These are phyloP conservation scores for Pisolithus sp. DNA, from an alignment of 768 basidiomycete species.

Conservation along the genomic window DNA sequence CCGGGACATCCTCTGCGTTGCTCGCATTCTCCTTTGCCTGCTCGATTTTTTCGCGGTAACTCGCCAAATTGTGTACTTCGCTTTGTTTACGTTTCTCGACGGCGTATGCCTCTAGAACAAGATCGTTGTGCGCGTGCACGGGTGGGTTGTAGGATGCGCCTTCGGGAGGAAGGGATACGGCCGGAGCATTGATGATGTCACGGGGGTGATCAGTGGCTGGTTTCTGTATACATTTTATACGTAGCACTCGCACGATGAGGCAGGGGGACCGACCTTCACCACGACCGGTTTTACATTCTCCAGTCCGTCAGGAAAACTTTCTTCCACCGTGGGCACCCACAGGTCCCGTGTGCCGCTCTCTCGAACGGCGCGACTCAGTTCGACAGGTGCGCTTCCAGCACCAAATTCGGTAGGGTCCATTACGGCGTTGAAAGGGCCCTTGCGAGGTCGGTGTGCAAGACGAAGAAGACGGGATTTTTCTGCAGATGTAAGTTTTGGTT, in stretches of 20 bases:
- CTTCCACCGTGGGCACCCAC: conserved; percentile 41
- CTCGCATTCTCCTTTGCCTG: conserved; percentile 32
- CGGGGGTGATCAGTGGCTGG: conserved; percentile 43
- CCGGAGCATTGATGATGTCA: conserved; percentile 52
- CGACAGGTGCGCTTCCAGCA: conserved; percentile 57
- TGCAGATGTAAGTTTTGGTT: conserved; percentile 43
- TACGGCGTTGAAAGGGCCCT: conserved; percentile 66
- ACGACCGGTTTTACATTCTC: conserved; percentile 32
- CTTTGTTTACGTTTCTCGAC: conserved; percentile 53
- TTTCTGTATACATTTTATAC: conserved; percentile 33
- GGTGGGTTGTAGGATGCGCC: conserved; percentile 91
- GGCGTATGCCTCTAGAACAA: conserved; percentile 62
- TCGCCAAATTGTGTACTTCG: conserved; percentile 47
- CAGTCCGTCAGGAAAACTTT: conserved; percentile 36
- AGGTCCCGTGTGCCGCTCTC: conserved; percentile 61
- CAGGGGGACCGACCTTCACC: conserved; percentile 44
- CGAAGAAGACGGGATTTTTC: conserved; percentile 73
- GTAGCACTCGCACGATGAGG: too few species aligned
- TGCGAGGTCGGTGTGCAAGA: conserved; percentile 66
- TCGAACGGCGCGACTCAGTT: conserved; percentile 63
- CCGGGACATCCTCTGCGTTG: conserved; percentile 32
- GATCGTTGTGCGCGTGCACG: conserved; percentile 60
- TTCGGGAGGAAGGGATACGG: conserved; percentile 65
- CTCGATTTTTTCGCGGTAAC: conserved; percentile 51
- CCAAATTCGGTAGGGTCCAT: conserved; percentile 64